phyloP scores from a whole-genome alignment of 2,329 filamentous ascomycete genomes.

The Colletotrichum tanaceti region DNA sequence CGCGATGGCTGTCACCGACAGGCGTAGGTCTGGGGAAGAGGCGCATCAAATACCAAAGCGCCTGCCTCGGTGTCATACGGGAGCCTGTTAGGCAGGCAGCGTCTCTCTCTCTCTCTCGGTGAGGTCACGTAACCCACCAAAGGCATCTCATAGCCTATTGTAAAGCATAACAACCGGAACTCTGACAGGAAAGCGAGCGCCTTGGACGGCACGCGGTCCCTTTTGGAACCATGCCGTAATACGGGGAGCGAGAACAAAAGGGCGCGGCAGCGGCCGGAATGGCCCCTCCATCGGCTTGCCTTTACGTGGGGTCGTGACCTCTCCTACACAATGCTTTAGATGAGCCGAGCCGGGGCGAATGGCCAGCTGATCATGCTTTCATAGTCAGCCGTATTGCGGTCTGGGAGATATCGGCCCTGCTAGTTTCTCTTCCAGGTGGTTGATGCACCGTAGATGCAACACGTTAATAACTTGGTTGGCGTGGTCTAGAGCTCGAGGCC shows the following conservation, averaged over 20 bases:
- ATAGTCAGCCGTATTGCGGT: constrained; percentile 9
- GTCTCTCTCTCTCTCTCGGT: not conserved
- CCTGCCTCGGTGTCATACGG: constrained; percentile 21
- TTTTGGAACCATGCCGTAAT: constrained; percentile 6
- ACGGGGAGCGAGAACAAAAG: not conserved
- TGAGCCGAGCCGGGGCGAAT: constrained; percentile 30
- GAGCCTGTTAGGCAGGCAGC: constrained; percentile 29
- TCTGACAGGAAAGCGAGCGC: not conserved
- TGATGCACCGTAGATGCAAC: not conserved
- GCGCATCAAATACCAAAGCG: constrained; percentile 18
- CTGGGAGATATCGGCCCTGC: not conserved
- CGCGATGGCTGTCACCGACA: constrained; percentile 15
- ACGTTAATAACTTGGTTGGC: not conserved
- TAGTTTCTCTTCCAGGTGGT: not conserved
- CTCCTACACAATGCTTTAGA: constrained; percentile 21
- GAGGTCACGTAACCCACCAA: constrained; percentile 8
- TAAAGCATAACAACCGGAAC: not conserved
- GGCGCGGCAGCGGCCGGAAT: constrained; percentile 23
- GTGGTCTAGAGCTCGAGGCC: not conserved
- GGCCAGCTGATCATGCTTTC: constrained; percentile 29
- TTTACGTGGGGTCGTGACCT: constrained; percentile 37
- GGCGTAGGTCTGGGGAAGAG: not conserved
- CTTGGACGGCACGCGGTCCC: constrained; percentile 18
- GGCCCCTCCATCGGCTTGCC: constrained; percentile 23
- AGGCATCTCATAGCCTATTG: not conserved